These are phyloP conservation scores for Asparagopsis taxiformis DNA, from an alignment of 31 red algal genomes.

Conservation along the genomic window DNA sequence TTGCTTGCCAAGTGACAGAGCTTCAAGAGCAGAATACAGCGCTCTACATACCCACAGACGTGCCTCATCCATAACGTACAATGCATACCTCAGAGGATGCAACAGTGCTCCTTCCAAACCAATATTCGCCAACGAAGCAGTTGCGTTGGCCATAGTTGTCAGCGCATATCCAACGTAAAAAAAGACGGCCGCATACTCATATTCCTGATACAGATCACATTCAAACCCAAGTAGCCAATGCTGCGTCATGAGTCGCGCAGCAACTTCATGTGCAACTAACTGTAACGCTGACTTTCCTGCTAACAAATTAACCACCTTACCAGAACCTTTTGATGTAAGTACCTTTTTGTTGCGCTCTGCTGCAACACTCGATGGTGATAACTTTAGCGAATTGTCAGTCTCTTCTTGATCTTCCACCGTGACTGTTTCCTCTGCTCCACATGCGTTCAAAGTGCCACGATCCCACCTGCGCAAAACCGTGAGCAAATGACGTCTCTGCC, in stretches of 20 bases:
- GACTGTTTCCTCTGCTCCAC: too few relatives aligned
- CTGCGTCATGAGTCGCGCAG: constrained; percentile 57
- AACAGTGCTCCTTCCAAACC: constrained; percentile 24
- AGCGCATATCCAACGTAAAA: constrained; percentile 72
- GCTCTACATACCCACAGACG: constrained; percentile 61
- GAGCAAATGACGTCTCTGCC: constrained; percentile 35
- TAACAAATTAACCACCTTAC: constrained; percentile 1
- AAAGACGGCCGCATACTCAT: constrained; percentile 70
- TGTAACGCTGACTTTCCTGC: constrained; percentile 30
- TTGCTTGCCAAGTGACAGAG: constrained; percentile 21
- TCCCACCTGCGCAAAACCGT: constrained; percentile 51
- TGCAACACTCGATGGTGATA: too few relatives aligned
- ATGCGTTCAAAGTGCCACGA: too few relatives aligned
- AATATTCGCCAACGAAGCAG: constrained; percentile 19
- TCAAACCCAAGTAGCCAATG: constrained; percentile 84
- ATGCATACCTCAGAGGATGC: constrained; percentile 48
- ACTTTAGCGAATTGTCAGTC: too few relatives aligned
- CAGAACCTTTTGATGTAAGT: too few relatives aligned
- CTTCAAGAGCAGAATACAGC: constrained; percentile 30
- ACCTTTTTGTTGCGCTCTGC: too few relatives aligned
- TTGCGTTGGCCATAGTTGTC: constrained; percentile 42
- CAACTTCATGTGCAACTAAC: constrained; percentile 47
- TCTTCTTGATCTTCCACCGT: too few relatives aligned
- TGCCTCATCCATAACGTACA: constrained; percentile 55
- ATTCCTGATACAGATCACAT: constrained; percentile 72